These are phyloP conservation scores for Rutstroemia sp. DNA, from an alignment of 2,329 filamentous ascomycete genomes.

Conservation along the genomic window DNA sequence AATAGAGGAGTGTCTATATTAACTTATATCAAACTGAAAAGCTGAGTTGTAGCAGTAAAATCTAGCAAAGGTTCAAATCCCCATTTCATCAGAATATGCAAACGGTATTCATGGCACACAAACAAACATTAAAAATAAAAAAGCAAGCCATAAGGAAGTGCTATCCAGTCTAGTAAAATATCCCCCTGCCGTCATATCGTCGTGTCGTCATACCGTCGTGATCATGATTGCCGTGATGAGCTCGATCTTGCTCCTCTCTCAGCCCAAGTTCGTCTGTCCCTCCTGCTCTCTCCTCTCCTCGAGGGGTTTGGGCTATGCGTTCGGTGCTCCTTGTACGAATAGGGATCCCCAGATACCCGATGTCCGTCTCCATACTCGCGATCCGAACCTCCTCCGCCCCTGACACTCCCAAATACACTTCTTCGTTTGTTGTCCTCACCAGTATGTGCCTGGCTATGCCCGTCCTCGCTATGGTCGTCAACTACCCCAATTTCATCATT, in stretches of 20 bases:
- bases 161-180: too few species aligned
- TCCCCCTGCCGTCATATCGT: too few species aligned
- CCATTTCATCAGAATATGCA: too few species aligned
- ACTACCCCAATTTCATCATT: background rate
- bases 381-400: background rate
- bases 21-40: too few species aligned
- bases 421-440: background rate
- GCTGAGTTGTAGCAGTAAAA: too few species aligned
- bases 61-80: too few species aligned
- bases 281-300: conserved; percentile 3
- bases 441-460: background rate
- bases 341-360: conserved; percentile 1
- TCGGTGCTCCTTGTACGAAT: conserved; percentile 5
- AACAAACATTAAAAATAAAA: too few species aligned
- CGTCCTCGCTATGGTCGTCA: background rate
- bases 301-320: conserved; percentile 2
- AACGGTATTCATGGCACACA: too few species aligned
- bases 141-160: too few species aligned
- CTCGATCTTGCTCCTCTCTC: background rate
- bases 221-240: too few species aligned
- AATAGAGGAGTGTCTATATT: too few species aligned
- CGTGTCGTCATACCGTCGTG: too few species aligned
- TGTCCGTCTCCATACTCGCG: background rate
- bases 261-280: conserved; percentile 2
- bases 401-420: background rate